These are phyloP conservation scores for Kluyveromyces sp. DNA, from an alignment of 1,139 yeast genomes.

Conservation along the genomic window DNA sequence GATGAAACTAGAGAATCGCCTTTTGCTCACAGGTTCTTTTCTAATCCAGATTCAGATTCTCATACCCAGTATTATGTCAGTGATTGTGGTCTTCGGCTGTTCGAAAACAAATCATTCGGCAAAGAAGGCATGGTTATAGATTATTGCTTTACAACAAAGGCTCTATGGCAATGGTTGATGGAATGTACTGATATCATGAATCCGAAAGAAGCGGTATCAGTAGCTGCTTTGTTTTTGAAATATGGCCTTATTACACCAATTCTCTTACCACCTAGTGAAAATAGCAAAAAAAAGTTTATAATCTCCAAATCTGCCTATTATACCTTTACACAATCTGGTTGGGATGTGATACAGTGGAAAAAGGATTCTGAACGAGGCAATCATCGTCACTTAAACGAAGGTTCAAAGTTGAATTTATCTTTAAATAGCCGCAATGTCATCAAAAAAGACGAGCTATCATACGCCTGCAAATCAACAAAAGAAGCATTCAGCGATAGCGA, in stretches of 20 bases:
- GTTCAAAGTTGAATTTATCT: too few species aligned
- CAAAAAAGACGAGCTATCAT: too few species aligned
- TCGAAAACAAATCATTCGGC: constrained; percentile 36
- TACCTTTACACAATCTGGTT: constrained; percentile 34
- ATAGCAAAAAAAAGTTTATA: constrained; percentile 24
- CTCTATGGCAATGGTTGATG: constrained; percentile 77
- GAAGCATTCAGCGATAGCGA: too few species aligned
- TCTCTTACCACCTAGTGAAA: constrained; percentile 27
- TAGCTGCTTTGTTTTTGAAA: constrained; percentile 51
- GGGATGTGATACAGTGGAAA: constrained; percentile 35
- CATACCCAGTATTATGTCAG: constrained; percentile 73
- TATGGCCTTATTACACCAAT: constrained; percentile 44
- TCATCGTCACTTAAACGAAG: too few species aligned
- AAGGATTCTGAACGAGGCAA: background rate
- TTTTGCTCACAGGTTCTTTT: constrained; percentile 66
- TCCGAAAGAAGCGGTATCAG: constrained; percentile 49
- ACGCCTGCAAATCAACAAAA: too few species aligned
- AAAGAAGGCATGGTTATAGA: constrained; percentile 26
- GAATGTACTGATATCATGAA: constrained; percentile 75
- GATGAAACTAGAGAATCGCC: constrained; percentile 43
- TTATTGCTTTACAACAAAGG: constrained; percentile 63
- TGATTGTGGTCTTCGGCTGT: constrained; percentile 56
- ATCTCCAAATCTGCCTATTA: constrained; percentile 34
- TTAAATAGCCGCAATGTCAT: too few species aligned
- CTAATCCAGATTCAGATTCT: constrained; percentile 84